Conservation (phyloP, 176 grass and related monocot species). For the Musa troglodytarum region DNA sequence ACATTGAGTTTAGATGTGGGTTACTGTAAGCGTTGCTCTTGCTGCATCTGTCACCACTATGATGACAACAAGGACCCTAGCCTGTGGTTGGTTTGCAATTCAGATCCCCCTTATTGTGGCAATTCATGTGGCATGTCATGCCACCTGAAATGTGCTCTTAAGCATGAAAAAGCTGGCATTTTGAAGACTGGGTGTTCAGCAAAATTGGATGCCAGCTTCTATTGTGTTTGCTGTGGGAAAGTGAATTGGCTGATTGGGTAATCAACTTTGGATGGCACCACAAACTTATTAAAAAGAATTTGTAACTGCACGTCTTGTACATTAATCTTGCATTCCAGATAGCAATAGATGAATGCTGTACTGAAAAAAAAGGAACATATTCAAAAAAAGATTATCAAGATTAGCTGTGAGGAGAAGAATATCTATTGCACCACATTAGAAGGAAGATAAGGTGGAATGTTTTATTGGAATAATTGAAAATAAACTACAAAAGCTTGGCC, state of each 20-base stretch:
- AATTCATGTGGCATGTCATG: constrained; percentile 67
- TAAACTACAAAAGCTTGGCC: too few relatives aligned
- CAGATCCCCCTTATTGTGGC: constrained; percentile 52
- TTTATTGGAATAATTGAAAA: too few relatives aligned
- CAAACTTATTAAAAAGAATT: not conserved
- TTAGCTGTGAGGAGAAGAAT: not conserved
- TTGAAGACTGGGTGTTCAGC: constrained; percentile 40
- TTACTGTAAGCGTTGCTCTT: constrained; percentile 86
- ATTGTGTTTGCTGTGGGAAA: constrained; percentile 74
- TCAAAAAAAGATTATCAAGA: not conserved
- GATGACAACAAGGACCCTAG: constrained; percentile 98
- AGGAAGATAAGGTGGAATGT: not conserved
- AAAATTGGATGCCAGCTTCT: constrained; percentile 67
- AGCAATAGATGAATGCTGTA: not conserved
- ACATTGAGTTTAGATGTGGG: constrained; percentile 39
- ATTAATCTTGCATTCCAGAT: not conserved
- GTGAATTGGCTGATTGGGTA: constrained; percentile 78
- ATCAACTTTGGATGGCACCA: constrained; percentile 12
- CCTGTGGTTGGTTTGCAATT: constrained; percentile 86
- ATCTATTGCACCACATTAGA: not conserved
- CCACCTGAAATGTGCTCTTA: constrained; percentile 80
- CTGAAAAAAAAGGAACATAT: not conserved
- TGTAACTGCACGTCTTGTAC: not conserved
- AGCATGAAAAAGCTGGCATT: constrained; percentile 64
- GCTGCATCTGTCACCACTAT: constrained; percentile 73